These are phyloP conservation scores for Neofusicoccum sp. DNA, from an alignment of 2,329 filamentous ascomycete species.

Conservation along the genomic window DNA sequence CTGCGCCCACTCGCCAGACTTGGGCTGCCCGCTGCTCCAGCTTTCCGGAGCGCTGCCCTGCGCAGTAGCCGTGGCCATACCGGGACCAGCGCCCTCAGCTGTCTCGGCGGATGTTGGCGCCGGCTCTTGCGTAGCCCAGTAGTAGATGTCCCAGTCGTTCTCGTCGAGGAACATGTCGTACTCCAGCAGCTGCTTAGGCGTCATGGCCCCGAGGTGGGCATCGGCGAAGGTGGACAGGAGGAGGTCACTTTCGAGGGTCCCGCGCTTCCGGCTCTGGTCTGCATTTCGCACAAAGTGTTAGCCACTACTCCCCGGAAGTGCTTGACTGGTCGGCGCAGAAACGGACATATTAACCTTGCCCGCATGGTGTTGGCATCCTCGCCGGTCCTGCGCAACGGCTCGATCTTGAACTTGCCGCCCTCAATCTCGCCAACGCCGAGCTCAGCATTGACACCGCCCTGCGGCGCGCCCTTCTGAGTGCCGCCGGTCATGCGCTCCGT, in stretches of 20 bases:
- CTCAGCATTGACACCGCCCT: constrained; percentile 55
- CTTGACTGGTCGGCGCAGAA: constrained; percentile 22
- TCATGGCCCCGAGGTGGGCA: constrained; percentile 72
- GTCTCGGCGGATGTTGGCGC: constrained; percentile 57
- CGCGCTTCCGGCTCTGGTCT: constrained; percentile 97
- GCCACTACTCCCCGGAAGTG: not conserved
- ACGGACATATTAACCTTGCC: constrained; percentile 73
- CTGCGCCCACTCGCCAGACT: constrained; percentile 87
- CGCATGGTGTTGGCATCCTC: constrained; percentile 85
- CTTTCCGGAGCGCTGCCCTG: constrained; percentile 43
- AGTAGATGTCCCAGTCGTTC: constrained; percentile 99
- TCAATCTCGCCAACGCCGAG: constrained; percentile 80
- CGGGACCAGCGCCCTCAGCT: constrained; percentile 52
- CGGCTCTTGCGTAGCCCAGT: constrained; percentile 92
- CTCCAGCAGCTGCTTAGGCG: constrained; percentile 67
- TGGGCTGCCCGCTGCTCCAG: constrained; percentile 4
- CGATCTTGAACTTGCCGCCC: constrained; percentile 80
- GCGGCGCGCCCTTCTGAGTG: constrained; percentile 52
- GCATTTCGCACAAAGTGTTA: constrained; percentile 12
- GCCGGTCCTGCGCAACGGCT: constrained; percentile 80
- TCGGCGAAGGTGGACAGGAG: constrained; percentile 94
- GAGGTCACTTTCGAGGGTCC: constrained; percentile 92
- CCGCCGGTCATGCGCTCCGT: constrained; percentile 65
- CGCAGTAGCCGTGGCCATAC: constrained; percentile 43
- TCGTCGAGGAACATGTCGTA: constrained; percentile 95